These are phyloP conservation scores for Lachnellula willkommii DNA, from an alignment of 2,329 filamentous ascomycete species.

Conservation along the genomic window DNA sequence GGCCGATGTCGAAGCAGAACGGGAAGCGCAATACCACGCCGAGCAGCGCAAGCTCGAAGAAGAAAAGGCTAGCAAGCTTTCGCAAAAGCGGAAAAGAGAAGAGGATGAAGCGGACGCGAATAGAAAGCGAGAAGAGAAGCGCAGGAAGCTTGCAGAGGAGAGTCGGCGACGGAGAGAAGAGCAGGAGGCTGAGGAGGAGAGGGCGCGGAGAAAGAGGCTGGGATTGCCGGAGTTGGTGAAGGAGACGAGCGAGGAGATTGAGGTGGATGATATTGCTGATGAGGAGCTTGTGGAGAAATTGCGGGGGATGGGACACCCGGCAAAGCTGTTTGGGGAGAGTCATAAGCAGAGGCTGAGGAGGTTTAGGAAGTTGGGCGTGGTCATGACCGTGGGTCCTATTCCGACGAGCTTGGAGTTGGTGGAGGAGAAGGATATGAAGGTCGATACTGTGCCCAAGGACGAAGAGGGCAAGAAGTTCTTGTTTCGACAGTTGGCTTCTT, in stretches of 20 bases:
- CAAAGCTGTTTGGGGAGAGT: conserved; percentile 72
- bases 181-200: conserved; percentile 68
- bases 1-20: conserved; percentile 77
- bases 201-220: conserved; percentile 65
- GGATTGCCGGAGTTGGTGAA: conserved; percentile 71
- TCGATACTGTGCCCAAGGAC: conserved; percentile 59
- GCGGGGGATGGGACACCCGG: conserved; percentile 67
- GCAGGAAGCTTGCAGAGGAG: conserved; percentile 70
- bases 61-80: conserved; percentile 62
- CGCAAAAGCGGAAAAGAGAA: conserved; percentile 81
- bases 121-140: conserved; percentile 73
- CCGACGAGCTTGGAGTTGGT: conserved; percentile 78
- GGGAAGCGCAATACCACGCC: conserved; percentile 71
- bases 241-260: conserved; percentile 43
- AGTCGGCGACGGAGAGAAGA: conserved; percentile 68
- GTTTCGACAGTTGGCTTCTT: conserved; percentile 83
- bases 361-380: conserved; percentile 59
- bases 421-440: conserved; percentile 83
- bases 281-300: conserved; percentile 65
- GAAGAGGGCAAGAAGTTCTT: conserved; percentile 63
- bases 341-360: conserved; percentile 64
- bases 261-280: conserved; percentile 60
- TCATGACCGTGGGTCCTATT: conserved; percentile 70
- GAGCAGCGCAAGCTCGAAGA: conserved; percentile 72
- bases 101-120: conserved; percentile 73